These are phyloP conservation scores for Lichtheimia hyalospora DNA, from an alignment of 371 early-diverging fungal genomes.

Conservation along the genomic window DNA sequence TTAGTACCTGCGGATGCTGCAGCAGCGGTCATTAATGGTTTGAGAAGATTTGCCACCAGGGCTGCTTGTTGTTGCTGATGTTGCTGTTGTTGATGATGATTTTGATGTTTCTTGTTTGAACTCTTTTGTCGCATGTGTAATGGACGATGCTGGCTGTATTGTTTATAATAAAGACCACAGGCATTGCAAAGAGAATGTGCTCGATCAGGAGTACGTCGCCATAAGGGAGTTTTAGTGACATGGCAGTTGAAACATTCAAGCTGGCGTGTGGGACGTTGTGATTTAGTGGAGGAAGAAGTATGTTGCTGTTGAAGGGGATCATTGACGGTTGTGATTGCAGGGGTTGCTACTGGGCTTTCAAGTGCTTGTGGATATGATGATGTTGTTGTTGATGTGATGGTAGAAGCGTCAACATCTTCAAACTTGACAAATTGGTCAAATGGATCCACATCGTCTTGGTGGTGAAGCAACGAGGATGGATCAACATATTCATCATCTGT, in stretches of 20 bases:
- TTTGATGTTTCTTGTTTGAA: neutral
- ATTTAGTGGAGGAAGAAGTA: neutral
- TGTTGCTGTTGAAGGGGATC: neutral
- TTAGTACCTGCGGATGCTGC: neutral
- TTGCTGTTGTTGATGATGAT: neutral
- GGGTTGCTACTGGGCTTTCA: neutral
- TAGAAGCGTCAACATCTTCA: neutral
- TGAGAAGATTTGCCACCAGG: neutral
- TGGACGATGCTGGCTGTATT: slow-evolving; percentile 71
- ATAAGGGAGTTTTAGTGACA: slow-evolving; percentile 78
- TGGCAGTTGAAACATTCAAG: slow-evolving; percentile 80
- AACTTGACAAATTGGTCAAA: slow-evolving; percentile 4
- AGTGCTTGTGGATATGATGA: neutral
- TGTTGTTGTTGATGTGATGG: slow-evolving; percentile 1
- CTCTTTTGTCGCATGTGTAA: slow-evolving; percentile 57
- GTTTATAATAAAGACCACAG: slow-evolving; percentile 82
- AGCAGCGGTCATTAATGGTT: neutral
- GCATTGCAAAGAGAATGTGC: slow-evolving; percentile 83
- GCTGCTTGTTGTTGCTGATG: neutral
- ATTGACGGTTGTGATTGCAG: neutral
- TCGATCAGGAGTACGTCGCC: slow-evolving; percentile 79
- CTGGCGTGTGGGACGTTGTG: slow-evolving; percentile 51
- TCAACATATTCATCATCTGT: no score
- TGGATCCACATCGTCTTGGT: slow-evolving; percentile 4
- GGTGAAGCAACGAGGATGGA: neutral